Conservation (phyloP, 306 rosid genomes). For the Acacia confusa region DNA sequence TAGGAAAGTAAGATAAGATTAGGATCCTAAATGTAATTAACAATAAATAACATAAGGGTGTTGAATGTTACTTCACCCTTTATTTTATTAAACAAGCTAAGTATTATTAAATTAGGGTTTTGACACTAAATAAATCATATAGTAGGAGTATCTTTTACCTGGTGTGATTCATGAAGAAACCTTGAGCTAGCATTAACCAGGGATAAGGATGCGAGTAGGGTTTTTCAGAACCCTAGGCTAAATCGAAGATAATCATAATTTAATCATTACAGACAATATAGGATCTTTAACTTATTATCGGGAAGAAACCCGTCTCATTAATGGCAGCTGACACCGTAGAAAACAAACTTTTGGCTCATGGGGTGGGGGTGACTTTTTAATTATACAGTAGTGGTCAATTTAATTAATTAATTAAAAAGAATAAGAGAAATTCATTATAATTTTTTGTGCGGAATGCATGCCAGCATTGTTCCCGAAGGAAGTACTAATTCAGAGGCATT, state of each 20-base stretch:
- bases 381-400: not conserved
- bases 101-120: not conserved
- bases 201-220: slow-evolving; percentile 22
- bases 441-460: slow-evolving; percentile 27
- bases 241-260: slow-evolving; percentile 29
- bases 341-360: slow-evolving; percentile 23
- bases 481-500: slow-evolving; percentile 44
- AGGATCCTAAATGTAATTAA: too few species aligned
- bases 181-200: slow-evolving; percentile 32
- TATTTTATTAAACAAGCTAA: not conserved
- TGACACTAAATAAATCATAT: not conserved
- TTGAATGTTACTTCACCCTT: not conserved
- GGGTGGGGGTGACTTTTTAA: slow-evolving; percentile 13
- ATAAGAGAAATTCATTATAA: not conserved
- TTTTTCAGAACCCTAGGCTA: slow-evolving; percentile 57
- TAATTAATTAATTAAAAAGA: slow-evolving; percentile 1
- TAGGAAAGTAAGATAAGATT: too few species aligned
- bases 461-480: slow-evolving; percentile 9
- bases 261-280: slow-evolving; percentile 25
- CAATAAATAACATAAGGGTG: too few species aligned
- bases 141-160: not conserved
- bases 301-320: slow-evolving; percentile 41
- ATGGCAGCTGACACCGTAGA: slow-evolving; percentile 36
- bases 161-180: slow-evolving; percentile 7
- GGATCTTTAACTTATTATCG: slow-evolving; percentile 37